Base-by-base conservation (phyloP, 331 rosid species). In the Prunus yedoensis region DNA sequence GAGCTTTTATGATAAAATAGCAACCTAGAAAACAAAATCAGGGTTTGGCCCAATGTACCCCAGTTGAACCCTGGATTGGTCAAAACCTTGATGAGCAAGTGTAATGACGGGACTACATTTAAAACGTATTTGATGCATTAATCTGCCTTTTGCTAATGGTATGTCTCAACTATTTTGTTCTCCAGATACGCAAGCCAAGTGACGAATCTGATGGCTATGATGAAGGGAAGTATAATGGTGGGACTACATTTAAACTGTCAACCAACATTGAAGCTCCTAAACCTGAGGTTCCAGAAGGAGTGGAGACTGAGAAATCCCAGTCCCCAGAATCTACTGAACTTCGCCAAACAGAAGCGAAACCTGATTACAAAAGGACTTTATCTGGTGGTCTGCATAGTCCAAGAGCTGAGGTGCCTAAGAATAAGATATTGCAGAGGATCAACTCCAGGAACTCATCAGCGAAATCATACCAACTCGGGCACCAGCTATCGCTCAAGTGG, bases 331-430 rank as follows among this genome's bases (percentile, higher is more conserved):
- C 82, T 51, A 57, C 79, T 38, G 85, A 80, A 79, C 80, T 59
- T 17, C 61, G 72, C 57, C 73, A 56, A 81, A 71, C 68, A 6
- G 73, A 20, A 74, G 4, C 79, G 1, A 83, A 54, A 30, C 64
- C 56, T 52, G 74, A 54, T 74, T 95, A 86, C 71, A 61, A 79
- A 71, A 88, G 99, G 80, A 92, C 97, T 3, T 86, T 95, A 53
- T 95, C 99, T 3, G 99, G 97, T 15, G 99, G 99, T 46, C 96
- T 95, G 78, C 96, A 88, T 43, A 92, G 97, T 68, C 99, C 97
- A 20, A 89, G 90, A 79, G 83, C 96, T 8, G 97, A 92, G 54
- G 93, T 95, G 14, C 90, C 97, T 3, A 81, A 80, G 77, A 85
- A 68, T 69, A 81, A 93, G 46, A 90, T 95, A 78, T n/a, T 95